Evolutionary conservation across 495 filamentous ascomycete species (phyloP).

Genomic region (Penicillium alfredii): DNA sequence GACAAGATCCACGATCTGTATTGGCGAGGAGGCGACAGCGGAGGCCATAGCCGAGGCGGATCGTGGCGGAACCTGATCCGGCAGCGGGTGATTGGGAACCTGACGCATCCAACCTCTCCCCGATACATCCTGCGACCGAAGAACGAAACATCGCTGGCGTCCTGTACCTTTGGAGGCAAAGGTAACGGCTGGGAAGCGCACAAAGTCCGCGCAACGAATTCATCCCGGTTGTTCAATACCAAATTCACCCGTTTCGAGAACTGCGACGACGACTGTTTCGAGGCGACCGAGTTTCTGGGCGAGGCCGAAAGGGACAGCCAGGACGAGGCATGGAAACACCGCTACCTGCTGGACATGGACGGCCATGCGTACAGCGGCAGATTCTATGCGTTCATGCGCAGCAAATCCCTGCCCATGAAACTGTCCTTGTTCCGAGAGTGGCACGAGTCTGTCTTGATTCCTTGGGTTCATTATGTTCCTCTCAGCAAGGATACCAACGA

Average conservation of each 20-base stretch:
- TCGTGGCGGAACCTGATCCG: slow-evolving; percentile 10
- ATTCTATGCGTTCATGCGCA: slow-evolving; percentile 44
- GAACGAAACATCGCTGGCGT: neutral
- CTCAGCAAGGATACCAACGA: slow-evolving; percentile 41
- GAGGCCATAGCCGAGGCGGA: slow-evolving; percentile 18
- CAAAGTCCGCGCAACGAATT: neutral
- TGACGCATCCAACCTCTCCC: slow-evolving; percentile 8
- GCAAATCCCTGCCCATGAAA: slow-evolving; percentile 39
- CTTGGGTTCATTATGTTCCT: slow-evolving; percentile 53
- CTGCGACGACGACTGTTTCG: slow-evolving; percentile 13
- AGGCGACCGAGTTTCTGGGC: slow-evolving; percentile 6
- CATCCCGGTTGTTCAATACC: slow-evolving; percentile 4
- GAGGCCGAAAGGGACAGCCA: slow-evolving; percentile 2
- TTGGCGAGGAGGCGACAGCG: slow-evolving; percentile 42
- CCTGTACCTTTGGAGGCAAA: slow-evolving; percentile 1
- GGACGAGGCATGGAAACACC: slow-evolving; percentile 10
- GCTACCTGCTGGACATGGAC: slow-evolving; percentile 45
- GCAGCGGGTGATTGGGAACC: slow-evolving; percentile 11
- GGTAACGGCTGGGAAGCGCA: slow-evolving; percentile 6
- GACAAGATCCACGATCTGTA: slow-evolving; percentile 22
- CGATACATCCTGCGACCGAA: neutral
- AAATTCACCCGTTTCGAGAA: slow-evolving; percentile 8
- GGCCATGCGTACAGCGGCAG: slow-evolving; percentile 50
- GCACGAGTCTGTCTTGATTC: slow-evolving; percentile 49
- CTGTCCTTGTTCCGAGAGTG: slow-evolving; percentile 48